Percentiles rank a stretch among this genome's conserved stretches.
These are phyloP conservation scores for Cynanchum wilfordii DNA, from an alignment of 257 asterid species.

Conservation along the genomic window DNA sequence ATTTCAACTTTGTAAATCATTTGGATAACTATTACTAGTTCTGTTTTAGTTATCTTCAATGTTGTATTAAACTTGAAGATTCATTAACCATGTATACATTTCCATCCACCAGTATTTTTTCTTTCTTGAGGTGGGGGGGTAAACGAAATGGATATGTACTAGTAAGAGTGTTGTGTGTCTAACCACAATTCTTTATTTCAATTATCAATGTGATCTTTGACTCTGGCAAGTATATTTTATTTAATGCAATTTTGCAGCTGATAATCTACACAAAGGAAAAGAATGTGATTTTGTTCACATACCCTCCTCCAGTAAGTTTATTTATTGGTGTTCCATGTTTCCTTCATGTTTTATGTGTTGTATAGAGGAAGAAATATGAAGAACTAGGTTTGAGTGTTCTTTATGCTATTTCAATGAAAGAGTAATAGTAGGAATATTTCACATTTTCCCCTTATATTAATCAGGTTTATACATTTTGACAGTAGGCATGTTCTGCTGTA, in stretches of 20 bases:
- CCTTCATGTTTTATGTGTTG: not conserved
- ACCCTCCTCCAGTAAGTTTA: slow-evolving; percentile 77
- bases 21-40: too few relatives aligned
- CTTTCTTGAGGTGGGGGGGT: not conserved
- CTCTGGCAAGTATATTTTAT: slow-evolving; percentile 76
- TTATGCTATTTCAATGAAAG: not conserved
- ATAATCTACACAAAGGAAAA: slow-evolving; percentile 65
- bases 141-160: not conserved
- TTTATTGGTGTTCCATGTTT: not conserved
- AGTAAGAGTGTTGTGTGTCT: not conserved
- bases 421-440: not conserved
- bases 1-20: not conserved
- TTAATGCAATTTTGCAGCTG: slow-evolving; percentile 74
- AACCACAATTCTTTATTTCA: slow-evolving; percentile 6
- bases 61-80: too few relatives aligned
- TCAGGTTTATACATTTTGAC: not conserved
- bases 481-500: not conserved
- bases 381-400: not conserved
- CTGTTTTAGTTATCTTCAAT: too few relatives aligned
- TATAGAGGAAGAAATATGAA: not conserved
- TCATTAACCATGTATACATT: too few relatives aligned
- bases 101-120: not conserved
- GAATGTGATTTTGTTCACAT: slow-evolving; percentile 81
- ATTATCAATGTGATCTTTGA: slow-evolving; percentile 50
- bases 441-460: not conserved